A percentile compares a stretch with the other conserved stretches of the same genome.
Evolutionary conservation across 345 rosid species (phyloP).

Genomic region (Mercurialis annua): DNA sequence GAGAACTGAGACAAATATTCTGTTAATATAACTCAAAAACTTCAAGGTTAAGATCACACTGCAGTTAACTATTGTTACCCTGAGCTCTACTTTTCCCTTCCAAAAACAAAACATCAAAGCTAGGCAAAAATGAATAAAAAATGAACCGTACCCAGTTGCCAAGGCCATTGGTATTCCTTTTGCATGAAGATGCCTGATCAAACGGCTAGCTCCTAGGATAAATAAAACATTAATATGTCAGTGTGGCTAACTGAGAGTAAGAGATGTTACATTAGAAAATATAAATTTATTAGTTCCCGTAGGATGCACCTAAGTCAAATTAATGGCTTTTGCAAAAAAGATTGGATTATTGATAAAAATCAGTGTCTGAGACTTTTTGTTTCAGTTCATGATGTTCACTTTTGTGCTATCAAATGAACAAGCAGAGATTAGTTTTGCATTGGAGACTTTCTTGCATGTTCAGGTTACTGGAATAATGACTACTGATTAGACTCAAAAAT

Average conservation of each 20-base stretch:
- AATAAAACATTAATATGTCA: background rate
- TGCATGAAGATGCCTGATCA: constrained; percentile 70
- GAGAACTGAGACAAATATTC: constrained; percentile 50
- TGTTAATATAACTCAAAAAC: background rate
- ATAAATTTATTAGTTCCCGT: background rate
- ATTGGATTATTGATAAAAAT: background rate
- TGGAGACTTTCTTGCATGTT: no score
- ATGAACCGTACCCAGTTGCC: constrained; percentile 69
- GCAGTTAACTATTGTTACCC: background rate
- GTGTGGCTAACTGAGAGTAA: background rate
- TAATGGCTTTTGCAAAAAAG: background rate
- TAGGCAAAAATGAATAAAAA: constrained; percentile 7
- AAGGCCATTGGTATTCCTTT: constrained; percentile 71
- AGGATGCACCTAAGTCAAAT: background rate
- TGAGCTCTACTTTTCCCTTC: no score
- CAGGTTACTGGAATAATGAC: no score
- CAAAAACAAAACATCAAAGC: no score
- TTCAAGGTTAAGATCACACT: background rate
- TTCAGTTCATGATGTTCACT: background rate
- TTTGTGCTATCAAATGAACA: background rate
- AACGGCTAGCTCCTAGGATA: constrained; percentile 64
- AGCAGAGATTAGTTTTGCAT: background rate
- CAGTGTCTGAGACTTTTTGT: no score
- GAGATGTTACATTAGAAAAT: constrained; percentile 5
- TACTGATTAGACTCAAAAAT: no score